A percentile compares a stretch with the other conserved stretches of the same genome.
These are phyloP conservation scores for Boletus tylopilopsis DNA, from an alignment of 768 basidiomycete species.

Conservation along the genomic window DNA sequence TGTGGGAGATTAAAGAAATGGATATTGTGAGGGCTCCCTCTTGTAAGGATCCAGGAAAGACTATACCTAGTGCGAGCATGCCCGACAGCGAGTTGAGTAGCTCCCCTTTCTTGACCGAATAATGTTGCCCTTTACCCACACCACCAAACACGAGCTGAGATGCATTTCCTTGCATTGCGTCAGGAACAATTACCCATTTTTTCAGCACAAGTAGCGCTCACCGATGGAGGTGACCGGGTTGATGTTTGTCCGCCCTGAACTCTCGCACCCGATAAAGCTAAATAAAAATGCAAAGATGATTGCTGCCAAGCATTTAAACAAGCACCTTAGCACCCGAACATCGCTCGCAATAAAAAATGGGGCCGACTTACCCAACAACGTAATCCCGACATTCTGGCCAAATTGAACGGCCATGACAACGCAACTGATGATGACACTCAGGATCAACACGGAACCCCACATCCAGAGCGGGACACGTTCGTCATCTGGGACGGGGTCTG, in stretches of 20 bases:
- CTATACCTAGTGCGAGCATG: constrained; percentile 13
- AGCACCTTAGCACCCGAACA: too few relatives aligned
- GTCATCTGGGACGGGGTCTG: constrained; percentile 48
- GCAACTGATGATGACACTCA: constrained; percentile 47
- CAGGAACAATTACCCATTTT: neutral
- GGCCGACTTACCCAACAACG: constrained; percentile 16
- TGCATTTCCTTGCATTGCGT: constrained; percentile 31
- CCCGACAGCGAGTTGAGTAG: constrained; percentile 23
- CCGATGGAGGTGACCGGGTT: constrained; percentile 57
- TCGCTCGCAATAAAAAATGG: neutral
- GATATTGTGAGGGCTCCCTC: neutral
- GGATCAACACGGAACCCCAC: constrained; percentile 51
- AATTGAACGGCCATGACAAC: constrained; percentile 53
- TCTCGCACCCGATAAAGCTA: constrained; percentile 65
- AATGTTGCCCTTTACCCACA: constrained; percentile 45
- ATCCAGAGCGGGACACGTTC: constrained; percentile 55
- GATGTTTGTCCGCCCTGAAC: constrained; percentile 55
- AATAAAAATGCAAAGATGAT: constrained; percentile 61
- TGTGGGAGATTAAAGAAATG: neutral
- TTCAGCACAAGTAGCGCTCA: constrained; percentile 1
- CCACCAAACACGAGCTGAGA: constrained; percentile 66
- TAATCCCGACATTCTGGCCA: constrained; percentile 45
- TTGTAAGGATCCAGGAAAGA: too few relatives aligned
- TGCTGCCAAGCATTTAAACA: constrained; percentile 17
- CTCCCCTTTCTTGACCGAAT: constrained; percentile 13